phyloP scores from a whole-genome alignment of 768 basidiomycete genomes.

The Gautieria morchelliformis region DNA sequence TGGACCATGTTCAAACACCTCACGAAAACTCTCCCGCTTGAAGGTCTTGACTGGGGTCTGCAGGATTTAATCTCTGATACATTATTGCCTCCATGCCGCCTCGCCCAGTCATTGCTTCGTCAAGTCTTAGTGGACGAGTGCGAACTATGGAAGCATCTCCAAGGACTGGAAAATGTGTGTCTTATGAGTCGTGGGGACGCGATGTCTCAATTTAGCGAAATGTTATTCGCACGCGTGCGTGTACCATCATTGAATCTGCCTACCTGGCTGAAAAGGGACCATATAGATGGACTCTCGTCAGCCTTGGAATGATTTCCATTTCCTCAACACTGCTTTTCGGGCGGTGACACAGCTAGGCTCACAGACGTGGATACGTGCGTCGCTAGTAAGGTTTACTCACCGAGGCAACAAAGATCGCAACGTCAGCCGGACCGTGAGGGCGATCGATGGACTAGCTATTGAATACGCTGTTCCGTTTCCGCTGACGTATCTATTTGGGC shows the following conservation, averaged over 20 bases:
- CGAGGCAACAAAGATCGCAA: constrained; percentile 38
- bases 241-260: background rate
- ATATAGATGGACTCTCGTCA: constrained; percentile 65
- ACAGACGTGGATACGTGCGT: constrained; percentile 47
- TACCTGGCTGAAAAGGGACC: background rate
- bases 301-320: constrained; percentile 74
- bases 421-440: constrained; percentile 47
- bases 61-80: constrained; percentile 31
- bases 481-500: constrained; percentile 66
- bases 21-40: constrained; percentile 47
- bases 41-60: constrained; percentile 42
- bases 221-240: constrained; percentile 63
- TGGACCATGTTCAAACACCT: constrained; percentile 19
- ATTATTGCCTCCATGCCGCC: constrained; percentile 45
- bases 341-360: constrained; percentile 42
- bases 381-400: constrained; percentile 66
- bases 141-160: constrained; percentile 39
- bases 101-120: constrained; percentile 41
- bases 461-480: constrained; percentile 81
- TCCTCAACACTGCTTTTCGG: constrained; percentile 66
- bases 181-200: constrained; percentile 73
- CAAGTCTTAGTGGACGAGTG: constrained; percentile 61
- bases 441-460: constrained; percentile 55
- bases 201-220: constrained; percentile 63
- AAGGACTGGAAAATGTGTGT: constrained; percentile 57